Evolutionary conservation across 768 basidiomycete genomes (phyloP), one percentile per base, ranked within the genome.

Genomic region (Sporobolomyces phaffii): DNA sequence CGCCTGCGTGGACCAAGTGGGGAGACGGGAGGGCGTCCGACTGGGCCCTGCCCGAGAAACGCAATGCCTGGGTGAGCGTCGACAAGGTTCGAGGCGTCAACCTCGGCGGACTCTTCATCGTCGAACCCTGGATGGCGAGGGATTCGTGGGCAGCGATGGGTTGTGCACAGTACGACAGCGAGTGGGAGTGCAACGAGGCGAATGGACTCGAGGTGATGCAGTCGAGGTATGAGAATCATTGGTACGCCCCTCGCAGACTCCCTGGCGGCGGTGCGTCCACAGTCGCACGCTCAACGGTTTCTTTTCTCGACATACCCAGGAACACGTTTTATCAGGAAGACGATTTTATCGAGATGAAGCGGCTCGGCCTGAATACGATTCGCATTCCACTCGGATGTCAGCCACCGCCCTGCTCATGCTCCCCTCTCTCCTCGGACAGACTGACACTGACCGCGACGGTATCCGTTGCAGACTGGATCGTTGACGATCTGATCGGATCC

Each of bases 391-490:
- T 66, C 3, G 65, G 65, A 1, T 66, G 64, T 60, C 18, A 5
- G 64, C 33, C 20, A 22, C 9, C 29, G 15, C 11, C 41, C n/a
- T 13, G 26, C 43, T 9, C 43, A 7, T 44, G n/a, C n/a, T n/a
- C n/a, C n/a, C n/a, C n/a, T n/a, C n/a, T n/a, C n/a, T n/a, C n/a
- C n/a, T n/a, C n/a, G n/a, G n/a, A n/a, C n/a, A n/a, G n/a, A n/a
- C n/a, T n/a, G n/a, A n/a, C n/a, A n/a, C n/a, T n/a, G n/a, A n/a
- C n/a, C n/a, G n/a, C n/a, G n/a, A n/a, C n/a, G n/a, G n/a, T n/a
- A n/a, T n/a, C n/a, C n/a, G n/a, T n/a, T n/a, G 24, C 44, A 65
- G 64, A 61, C 22, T 66, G 65, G 65, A 66, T 47, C 36, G 59
- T 66, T 45, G 65, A 66, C n/a, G 13, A 43, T 18, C 45, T 61